Evolutionary conservation across 1,284 basidiomycete species (phyloP), one percentile per base, ranked within the genome.

Genomic region (Singerocomus inundabilis): DNA sequence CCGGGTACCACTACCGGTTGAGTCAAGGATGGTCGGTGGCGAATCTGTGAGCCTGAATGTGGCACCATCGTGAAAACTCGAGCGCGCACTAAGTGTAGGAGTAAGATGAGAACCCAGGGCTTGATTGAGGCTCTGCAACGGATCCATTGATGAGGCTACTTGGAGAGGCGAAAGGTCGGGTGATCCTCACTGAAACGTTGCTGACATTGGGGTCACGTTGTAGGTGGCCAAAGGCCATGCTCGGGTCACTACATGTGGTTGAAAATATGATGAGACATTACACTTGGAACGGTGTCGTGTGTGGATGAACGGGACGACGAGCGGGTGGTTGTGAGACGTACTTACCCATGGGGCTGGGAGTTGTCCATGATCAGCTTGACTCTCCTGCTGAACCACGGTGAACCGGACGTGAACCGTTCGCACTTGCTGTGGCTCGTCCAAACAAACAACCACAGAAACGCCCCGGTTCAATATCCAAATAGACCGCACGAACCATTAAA

Each of bases 391-490:
- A 70, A 67, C 65, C 68, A 64, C 67, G 54, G 52, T 67, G 65
- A 67, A 67, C 65, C 65, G 26, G 60, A 55, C 48, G 56, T 67
- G 65, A 67, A 68, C 65, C 65, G 62, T 56, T 70, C 68, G 65
- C 44, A 34, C 44, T 47, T 55, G 54, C 54, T 54, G 59, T 56
- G 66, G 65, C 67, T 69, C 67, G 66, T 37, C 42, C 44, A 55
- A 57, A 58, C 60, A 68, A 69, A 61, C 57, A 57, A 52, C 34
- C 25, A 42, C 15, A 32, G 10, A 44, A 25, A 34, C 58, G 53
- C 51, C 40, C 58, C 49, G 28, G 64, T 67, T 68, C 64, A 52
- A 21, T 35, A 28, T 56, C 46, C 8, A 26, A 30, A 13, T 15
- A 48, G 24, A 25, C 15, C 39, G 36, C 40, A 48, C 40, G 54